Evolutionary conservation across 2,329 filamentous ascomycete species (phyloP).

Genomic region (Calonectria ilicicola): DNA sequence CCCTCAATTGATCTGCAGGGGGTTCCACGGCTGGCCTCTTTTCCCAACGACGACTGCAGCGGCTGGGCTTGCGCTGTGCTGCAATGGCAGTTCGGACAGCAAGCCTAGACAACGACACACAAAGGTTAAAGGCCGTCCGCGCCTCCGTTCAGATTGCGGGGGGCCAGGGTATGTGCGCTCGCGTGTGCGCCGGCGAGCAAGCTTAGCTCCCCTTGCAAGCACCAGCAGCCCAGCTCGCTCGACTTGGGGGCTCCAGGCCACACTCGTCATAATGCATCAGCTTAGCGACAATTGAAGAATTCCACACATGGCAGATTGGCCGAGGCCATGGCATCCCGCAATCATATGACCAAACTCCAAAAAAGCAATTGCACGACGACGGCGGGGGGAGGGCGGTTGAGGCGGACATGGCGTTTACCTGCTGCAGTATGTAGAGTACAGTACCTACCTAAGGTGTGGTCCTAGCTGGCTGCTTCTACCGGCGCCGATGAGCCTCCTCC

Average conservation of each 20-base stretch:
- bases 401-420: background rate
- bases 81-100: background rate
- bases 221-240: background rate
- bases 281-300: background rate
- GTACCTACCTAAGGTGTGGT: slow-evolving; percentile 8
- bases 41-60: background rate
- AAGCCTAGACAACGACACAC: background rate
- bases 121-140: background rate
- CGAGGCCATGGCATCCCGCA: background rate
- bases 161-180: slow-evolving; percentile 4
- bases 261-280: background rate
- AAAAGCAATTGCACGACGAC: background rate
- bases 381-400: background rate
- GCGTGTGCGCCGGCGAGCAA: background rate
- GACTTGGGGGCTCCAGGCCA: background rate
- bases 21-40: background rate
- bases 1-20: background rate
- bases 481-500: background rate
- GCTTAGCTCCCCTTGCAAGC: background rate
- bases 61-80: background rate
- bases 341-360: background rate
- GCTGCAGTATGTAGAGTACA: no score
- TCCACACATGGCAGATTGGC: background rate
- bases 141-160: slow-evolving; percentile 1
- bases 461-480: background rate